These are phyloP conservation scores for Alternaria postmessia DNA, from an alignment of 2,329 filamentous ascomycete genomes.

Conservation along the genomic window DNA sequence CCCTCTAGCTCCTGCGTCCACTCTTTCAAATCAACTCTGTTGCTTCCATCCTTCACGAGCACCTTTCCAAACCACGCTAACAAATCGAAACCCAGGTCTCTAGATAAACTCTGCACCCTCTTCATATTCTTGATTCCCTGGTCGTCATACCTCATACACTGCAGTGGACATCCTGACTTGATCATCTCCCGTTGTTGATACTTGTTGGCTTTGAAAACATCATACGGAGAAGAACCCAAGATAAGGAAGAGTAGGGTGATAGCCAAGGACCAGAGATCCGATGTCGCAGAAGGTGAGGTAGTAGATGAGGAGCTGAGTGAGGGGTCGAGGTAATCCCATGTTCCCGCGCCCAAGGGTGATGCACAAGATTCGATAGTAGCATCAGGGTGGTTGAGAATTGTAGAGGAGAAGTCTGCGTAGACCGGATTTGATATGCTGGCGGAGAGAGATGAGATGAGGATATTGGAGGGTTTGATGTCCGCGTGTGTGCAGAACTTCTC, in stretches of 20 bases:
- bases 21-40: constrained; percentile 42
- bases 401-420: constrained; percentile 57
- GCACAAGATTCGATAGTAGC: constrained; percentile 14
- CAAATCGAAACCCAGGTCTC: constrained; percentile 34
- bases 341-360: constrained; percentile 53
- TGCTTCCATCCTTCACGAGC: constrained; percentile 39
- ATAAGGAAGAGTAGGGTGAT: constrained; percentile 55
- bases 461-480: constrained; percentile 59
- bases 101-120: constrained; percentile 42
- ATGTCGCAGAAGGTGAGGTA: constrained; percentile 43
- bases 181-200: constrained; percentile 56
- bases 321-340: constrained; percentile 58
- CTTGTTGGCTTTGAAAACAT: constrained; percentile 50
- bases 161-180: constrained; percentile 53
- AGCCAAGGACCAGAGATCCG: constrained; percentile 57
- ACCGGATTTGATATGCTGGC: constrained; percentile 31
- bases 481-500: constrained; percentile 51
- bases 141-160: constrained; percentile 50
- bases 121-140: constrained; percentile 37
- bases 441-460: constrained; percentile 49
- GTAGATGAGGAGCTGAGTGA: constrained; percentile 27
- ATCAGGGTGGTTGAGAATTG: constrained; percentile 29
- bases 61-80: constrained; percentile 51
- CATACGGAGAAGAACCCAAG: constrained; percentile 54
- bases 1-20: constrained; percentile 34